A percentile compares a stretch with the other conserved stretches of the same genome.
Conservation (phyloP, 768 basidiomycete genomes). For the Termitomyces sp. region DNA sequence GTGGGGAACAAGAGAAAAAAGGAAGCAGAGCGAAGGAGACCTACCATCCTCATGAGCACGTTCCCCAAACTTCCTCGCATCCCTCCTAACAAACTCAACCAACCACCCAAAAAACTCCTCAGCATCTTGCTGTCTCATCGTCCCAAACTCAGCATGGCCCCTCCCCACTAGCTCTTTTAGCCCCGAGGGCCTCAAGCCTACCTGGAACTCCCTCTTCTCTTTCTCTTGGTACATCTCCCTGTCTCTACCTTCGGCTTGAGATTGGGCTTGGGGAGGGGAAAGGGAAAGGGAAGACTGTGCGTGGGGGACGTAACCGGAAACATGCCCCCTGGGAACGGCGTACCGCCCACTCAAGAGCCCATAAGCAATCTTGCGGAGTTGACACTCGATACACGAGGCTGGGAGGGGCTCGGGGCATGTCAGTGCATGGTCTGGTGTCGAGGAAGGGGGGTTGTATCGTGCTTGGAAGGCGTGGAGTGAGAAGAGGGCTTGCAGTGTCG, state of each 20-base stretch:
- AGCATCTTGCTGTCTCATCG: constrained; percentile 96
- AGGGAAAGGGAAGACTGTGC: neutral
- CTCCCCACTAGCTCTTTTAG: constrained; percentile 92
- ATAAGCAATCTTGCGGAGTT: constrained; percentile 89
- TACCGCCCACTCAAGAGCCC: constrained; percentile 93
- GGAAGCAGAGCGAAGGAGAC: neutral
- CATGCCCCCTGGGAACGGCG: constrained; percentile 51
- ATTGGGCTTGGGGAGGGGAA: neutral
- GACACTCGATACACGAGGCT: constrained; percentile 89
- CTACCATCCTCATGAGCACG: constrained; percentile 27
- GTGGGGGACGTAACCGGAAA: too few species aligned
- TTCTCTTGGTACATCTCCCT: constrained; percentile 25
- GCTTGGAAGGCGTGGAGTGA: constrained; percentile 72
- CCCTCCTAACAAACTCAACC: constrained; percentile 66
- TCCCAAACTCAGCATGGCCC: constrained; percentile 91
- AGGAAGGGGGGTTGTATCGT: constrained; percentile 52
- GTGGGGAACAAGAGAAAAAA: neutral
- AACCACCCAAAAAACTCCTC: constrained; percentile 92
- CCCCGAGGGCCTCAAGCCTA: constrained; percentile 74
- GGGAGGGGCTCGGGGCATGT: constrained; percentile 68
- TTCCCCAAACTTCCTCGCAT: constrained; percentile 27
- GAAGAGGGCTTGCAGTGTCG: constrained; percentile 85
- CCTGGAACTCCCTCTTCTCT: constrained; percentile 62
- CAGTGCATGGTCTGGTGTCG: constrained; percentile 44
- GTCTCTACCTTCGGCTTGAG: constrained; percentile 2